phyloP scores from a whole-genome alignment of 164 flowering plant genomes.

The Stephania cephalantha region DNA sequence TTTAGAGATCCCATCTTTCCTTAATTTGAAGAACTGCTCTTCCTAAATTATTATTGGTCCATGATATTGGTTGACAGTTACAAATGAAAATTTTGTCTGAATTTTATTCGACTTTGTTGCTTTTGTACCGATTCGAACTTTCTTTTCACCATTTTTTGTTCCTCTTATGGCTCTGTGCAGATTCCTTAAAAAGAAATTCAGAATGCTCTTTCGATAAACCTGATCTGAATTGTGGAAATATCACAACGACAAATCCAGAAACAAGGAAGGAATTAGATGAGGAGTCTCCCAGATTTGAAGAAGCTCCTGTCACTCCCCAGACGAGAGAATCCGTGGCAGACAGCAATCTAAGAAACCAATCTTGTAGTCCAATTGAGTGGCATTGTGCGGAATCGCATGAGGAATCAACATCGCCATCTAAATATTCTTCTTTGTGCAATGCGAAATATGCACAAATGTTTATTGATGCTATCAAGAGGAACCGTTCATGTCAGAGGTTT shows the following conservation, averaged over 20 bases:
- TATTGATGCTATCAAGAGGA: conserved; percentile 82
- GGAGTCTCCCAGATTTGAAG: conserved; percentile 40
- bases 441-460: conserved; percentile 55
- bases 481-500: conserved; percentile 70
- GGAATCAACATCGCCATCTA: conserved; percentile 19
- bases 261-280: conserved; percentile 24
- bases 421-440: conserved; percentile 43
- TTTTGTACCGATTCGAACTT: neutral
- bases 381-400: conserved; percentile 21
- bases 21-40: neutral
- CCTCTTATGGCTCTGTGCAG: conserved; percentile 20
- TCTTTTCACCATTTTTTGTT: neutral
- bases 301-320: conserved; percentile 13
- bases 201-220: conserved; percentile 13
- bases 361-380: conserved; percentile 26
- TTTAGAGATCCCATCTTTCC: neutral
- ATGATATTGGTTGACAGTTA: neutral
- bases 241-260: conserved; percentile 29
- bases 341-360: conserved; percentile 12
- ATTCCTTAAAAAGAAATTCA: conserved; percentile 14
- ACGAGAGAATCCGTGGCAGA: conserved; percentile 17
- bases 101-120: neutral
- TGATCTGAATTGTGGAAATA: conserved; percentile 30
- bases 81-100: neutral
- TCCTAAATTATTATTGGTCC: neutral